Conservation (phyloP, 768 basidiomycete genomes). For the Amanita exitialis region DNA sequence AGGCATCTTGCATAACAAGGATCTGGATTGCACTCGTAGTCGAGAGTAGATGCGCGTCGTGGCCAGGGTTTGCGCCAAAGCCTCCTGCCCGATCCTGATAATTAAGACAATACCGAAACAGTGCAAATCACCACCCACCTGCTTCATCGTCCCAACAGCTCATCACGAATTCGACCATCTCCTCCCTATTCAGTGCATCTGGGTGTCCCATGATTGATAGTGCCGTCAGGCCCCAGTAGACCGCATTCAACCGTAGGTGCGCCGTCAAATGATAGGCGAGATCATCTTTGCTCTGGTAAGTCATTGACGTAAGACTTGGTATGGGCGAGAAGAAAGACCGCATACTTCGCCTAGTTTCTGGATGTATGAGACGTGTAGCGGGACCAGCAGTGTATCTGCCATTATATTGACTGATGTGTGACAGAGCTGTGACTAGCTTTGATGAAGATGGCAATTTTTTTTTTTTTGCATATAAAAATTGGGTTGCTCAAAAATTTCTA, state of each 20-base stretch:
- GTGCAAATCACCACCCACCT: conserved; percentile 31
- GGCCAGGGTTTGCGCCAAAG: conserved; percentile 87
- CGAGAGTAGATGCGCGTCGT: conserved; percentile 82
- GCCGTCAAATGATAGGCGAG: conserved; percentile 84
- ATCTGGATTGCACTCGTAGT: conserved; percentile 93
- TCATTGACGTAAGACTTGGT: neutral
- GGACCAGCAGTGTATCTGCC: conserved; percentile 22
- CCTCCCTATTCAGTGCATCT: conserved; percentile 73
- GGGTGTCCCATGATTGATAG: conserved; percentile 68
- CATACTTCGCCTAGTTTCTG: conserved; percentile 61
- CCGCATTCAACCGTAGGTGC: conserved; percentile 89
- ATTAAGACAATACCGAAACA: neutral
- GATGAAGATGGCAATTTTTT: too few relatives aligned
- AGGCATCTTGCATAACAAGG: conserved; percentile 72
- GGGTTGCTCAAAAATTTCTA: too few relatives aligned
- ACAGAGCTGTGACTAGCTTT: too few relatives aligned
- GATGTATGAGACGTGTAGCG: conserved; percentile 68
- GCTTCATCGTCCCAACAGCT: conserved; percentile 92
- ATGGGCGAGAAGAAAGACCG: neutral
- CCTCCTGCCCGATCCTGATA: conserved; percentile 43
- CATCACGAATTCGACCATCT: conserved; percentile 85
- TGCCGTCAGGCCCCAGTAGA: conserved; percentile 95
- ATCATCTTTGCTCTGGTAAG: conserved; percentile 65
- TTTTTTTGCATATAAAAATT: too few relatives aligned
- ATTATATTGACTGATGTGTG: neutral